Conservation (phyloP, 140 eudicot species). For the Oenanthe javanica region DNA sequence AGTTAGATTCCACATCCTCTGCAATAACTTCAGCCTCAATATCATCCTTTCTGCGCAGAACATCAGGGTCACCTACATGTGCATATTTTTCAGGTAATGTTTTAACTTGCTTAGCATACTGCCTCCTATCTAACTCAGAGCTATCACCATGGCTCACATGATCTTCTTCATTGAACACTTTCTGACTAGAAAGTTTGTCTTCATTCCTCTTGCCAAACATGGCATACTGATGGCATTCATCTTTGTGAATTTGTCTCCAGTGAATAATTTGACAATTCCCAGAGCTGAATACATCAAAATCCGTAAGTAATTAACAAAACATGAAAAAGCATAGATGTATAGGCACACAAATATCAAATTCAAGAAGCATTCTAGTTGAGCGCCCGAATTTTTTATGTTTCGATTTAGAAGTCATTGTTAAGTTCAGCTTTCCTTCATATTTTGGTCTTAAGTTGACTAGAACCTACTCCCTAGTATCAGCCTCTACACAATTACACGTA, state of each 20-base stretch:
- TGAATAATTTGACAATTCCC: slow-evolving; percentile 82
- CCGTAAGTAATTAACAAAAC: neutral
- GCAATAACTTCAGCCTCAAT: slow-evolving; percentile 12
- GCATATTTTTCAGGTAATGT: slow-evolving; percentile 12
- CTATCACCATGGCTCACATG: slow-evolving; percentile 19
- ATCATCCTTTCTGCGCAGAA: slow-evolving; percentile 16
- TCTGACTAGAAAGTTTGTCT: slow-evolving; percentile 20
- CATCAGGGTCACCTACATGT: slow-evolving; percentile 12
- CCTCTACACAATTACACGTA: neutral
- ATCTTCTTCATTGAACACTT: slow-evolving; percentile 23
- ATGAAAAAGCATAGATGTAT: neutral
- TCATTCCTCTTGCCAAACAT: slow-evolving; percentile 15
- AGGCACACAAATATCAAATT: neutral
- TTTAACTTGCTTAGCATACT: slow-evolving; percentile 21
- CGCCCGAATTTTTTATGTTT: neutral
- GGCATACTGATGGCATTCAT: slow-evolving; percentile 56
- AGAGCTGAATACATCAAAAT: slow-evolving; percentile 45
- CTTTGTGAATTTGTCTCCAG: slow-evolving; percentile 92
- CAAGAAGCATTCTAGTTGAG: neutral
- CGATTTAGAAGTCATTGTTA: neutral
- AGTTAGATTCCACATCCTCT: slow-evolving; percentile 18
- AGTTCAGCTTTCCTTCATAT: neutral
- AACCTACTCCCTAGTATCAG: neutral
- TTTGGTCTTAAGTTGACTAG: neutral
- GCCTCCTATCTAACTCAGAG: slow-evolving; percentile 24